Evolutionary conservation across 306 rosid genomes (phyloP), one percentile per base, ranked within the genome.

Genomic region (Cyclanthera cordifolia): DNA sequence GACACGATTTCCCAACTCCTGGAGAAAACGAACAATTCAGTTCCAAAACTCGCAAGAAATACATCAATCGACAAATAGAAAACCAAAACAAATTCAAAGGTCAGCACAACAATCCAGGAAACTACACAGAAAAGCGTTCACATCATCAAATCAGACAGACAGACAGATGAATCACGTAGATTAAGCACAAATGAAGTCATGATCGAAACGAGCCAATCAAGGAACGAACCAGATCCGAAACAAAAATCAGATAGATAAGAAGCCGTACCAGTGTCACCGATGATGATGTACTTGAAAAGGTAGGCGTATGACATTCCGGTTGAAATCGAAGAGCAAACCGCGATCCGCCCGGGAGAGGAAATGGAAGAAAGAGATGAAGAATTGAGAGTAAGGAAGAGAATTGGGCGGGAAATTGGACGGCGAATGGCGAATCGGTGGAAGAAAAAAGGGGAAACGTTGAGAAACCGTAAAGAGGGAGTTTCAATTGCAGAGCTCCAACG

Each of bases 1-100:
- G 96, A 67, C 99, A 93, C 25, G 99, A 93, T 82, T 90, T 93
- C 13, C 99, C 99, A 48, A 93, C 99, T 15, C 99, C 99, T 93
- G 73, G 69, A 79, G 50, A 32, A 27, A 1, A 70, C 5, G 12
- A 17, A 19, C 15, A 37, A 32, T 52, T 32, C 19, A 51, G 19
- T 20, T 32, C 5, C 27, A 53, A 50, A 13, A 21, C 10, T 11
- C 45, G 14, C 23, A 66, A 68, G 14, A 15, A 63, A 15, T 39
- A 8, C 25, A 19, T 32, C 32, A 53, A 34, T n/a, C 43, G 10
- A 14, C 27, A 28, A 47, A 47, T 10, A 32, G 10, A 11, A 52
- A 69, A 50, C 21, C 2, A 39, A 20, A 47, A 17, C 58, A n/a
- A n/a, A n/a, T n/a, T n/a, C n/a, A n/a, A n/a, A n/a, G n/a, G n/a